Evolutionary conservation across 2,329 filamentous ascomycete genomes (phyloP).

Genomic region (Calonectria crousiana): DNA sequence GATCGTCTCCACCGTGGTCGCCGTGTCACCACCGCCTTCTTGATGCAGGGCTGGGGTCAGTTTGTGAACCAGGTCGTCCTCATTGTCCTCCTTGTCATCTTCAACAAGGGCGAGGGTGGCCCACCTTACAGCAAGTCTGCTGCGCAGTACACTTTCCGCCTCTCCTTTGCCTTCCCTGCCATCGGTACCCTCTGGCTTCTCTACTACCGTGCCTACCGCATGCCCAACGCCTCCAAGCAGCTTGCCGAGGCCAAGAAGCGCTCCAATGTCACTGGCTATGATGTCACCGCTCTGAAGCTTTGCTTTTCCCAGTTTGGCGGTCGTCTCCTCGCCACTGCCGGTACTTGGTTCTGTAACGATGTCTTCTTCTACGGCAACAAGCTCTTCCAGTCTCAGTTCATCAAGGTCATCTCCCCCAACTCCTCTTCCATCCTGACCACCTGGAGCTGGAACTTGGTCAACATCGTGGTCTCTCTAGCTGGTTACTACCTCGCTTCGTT

Average conservation of each 20-base stretch:
- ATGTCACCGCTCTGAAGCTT: conserved; percentile 82
- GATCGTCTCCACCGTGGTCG: conserved; percentile 96
- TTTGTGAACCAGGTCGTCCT: conserved; percentile 93
- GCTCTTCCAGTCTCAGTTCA: conserved; percentile 94
- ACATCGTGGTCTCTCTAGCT: conserved; percentile 85
- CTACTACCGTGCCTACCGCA: conserved; percentile 96
- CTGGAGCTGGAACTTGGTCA: conserved; percentile 95
- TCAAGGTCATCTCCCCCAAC: conserved; percentile 79
- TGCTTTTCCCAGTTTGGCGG: conserved; percentile 88
- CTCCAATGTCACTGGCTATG: conserved; percentile 90
- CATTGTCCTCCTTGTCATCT: conserved; percentile 87
- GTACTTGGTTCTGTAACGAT: conserved; percentile 95
- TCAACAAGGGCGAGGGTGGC: conserved; percentile 81
- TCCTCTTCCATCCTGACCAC: conserved; percentile 82
- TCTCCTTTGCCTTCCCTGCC: conserved; percentile 92
- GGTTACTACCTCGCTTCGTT: conserved; percentile 94
- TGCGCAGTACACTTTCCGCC: conserved; percentile 90
- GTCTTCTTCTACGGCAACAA: conserved; percentile 99
- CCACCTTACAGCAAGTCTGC: conserved; percentile 83
- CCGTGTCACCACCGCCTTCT: conserved; percentile 93
- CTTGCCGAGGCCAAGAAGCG: conserved; percentile 87
- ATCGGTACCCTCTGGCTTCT: conserved; percentile 93
- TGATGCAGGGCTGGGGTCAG: conserved; percentile 99
- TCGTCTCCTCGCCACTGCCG: conserved; percentile 87
- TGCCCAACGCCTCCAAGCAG: conserved; percentile 88